phyloP scores from a whole-genome alignment of 2,329 filamentous ascomycete genomes.

The Parascedosporium putredinis region DNA sequence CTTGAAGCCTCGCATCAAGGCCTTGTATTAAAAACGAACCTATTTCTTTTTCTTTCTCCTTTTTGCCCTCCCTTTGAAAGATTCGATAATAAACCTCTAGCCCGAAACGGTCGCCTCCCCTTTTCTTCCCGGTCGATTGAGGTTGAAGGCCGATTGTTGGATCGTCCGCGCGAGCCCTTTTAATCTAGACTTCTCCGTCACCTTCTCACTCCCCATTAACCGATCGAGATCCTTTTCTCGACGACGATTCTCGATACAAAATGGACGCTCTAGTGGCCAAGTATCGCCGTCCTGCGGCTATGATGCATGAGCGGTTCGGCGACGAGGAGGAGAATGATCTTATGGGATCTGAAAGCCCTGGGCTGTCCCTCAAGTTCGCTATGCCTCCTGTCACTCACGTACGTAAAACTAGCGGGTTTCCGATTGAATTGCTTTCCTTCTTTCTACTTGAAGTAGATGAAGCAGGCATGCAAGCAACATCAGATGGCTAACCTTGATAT shows the following conservation, averaged over 20 bases:
- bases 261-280: constrained; percentile 93
- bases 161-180: not conserved
- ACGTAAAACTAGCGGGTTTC: constrained; percentile 23
- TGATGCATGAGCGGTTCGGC: constrained; percentile 59
- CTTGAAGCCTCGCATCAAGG: not conserved
- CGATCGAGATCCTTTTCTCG: not conserved
- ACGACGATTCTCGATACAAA: constrained; percentile 13
- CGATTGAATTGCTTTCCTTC: constrained; percentile 1
- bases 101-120: not conserved
- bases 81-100: not conserved
- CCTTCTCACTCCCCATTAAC: not conserved
- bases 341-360: constrained; percentile 48
- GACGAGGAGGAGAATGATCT: constrained; percentile 67
- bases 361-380: constrained; percentile 84
- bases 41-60: too few species aligned
- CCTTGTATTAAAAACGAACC: constrained; percentile 1
- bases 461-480: too few species aligned
- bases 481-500: not conserved
- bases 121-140: not conserved
- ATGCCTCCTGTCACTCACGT: constrained; percentile 89
- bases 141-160: too few species aligned
- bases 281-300: constrained; percentile 72
- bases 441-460: not conserved
- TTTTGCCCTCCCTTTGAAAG: not conserved
- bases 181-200: not conserved